Evolutionary conservation across 192 early-diverging fungal species (phyloP).

Genomic region (Borealophlyctis nickersoniae): DNA sequence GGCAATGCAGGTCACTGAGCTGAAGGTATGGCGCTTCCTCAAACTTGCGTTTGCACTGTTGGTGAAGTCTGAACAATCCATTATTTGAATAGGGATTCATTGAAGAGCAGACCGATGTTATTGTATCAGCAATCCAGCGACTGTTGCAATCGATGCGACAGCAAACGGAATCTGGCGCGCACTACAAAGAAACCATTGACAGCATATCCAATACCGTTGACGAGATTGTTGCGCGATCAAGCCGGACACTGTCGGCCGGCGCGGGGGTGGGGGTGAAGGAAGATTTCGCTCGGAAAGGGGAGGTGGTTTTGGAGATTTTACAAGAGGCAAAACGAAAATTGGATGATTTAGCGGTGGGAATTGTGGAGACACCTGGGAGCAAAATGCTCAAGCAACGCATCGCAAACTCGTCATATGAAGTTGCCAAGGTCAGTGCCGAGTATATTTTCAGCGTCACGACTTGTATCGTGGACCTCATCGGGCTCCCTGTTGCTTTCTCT

Average conservation of each 20-base stretch:
- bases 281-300: conserved; percentile 14
- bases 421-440: conserved; percentile 31
- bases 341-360: conserved; percentile 7
- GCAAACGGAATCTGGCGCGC: background rate
- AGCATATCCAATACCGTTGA: conserved; percentile 21
- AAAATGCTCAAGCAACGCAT: conserved; percentile 26
- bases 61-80: conserved; percentile 10
- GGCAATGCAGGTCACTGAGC: background rate
- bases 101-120: conserved; percentile 37
- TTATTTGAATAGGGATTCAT: conserved; percentile 25
- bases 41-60: conserved; percentile 3
- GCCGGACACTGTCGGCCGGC: conserved; percentile 17
- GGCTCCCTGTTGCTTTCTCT: background rate
- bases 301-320: conserved; percentile 21
- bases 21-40: conserved; percentile 1
- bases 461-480: background rate
- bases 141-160: conserved; percentile 28
- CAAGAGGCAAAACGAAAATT: conserved; percentile 10
- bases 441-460: background rate
- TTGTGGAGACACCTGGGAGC: conserved; percentile 12
- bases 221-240: conserved; percentile 30
- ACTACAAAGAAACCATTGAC: conserved; percentile 10
- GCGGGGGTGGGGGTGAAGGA: conserved; percentile 9
- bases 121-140: conserved; percentile 30
- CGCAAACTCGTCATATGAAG: conserved; percentile 30